Conservation (phyloP, 2,329 filamentous ascomycete genomes). For the Mycocentrospora acerina region DNA sequence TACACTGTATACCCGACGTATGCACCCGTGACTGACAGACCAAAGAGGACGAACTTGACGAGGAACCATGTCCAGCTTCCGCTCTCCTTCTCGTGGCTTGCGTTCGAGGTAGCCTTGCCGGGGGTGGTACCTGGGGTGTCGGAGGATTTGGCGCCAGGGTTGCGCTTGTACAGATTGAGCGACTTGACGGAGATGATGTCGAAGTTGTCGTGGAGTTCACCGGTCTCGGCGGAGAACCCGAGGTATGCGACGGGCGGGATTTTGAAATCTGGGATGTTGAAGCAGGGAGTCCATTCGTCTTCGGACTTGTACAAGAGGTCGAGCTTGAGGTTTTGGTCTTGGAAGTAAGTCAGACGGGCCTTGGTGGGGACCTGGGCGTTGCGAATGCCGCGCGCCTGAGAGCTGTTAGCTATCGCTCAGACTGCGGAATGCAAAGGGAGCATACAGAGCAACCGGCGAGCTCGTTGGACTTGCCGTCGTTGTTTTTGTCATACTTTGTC, state of each 20-base stretch:
- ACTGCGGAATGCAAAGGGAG: background rate
- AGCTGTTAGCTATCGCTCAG: conserved; percentile 9
- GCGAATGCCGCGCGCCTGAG: conserved; percentile 77
- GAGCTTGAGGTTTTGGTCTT: conserved; percentile 86
- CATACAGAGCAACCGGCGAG: conserved; percentile 84
- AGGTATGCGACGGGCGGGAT: conserved; percentile 73
- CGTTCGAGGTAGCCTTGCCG: conserved; percentile 31
- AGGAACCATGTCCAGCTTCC: conserved; percentile 71
- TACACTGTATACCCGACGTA: conserved; percentile 89
- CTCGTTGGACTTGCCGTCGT: conserved; percentile 91
- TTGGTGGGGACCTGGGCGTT: conserved; percentile 74
- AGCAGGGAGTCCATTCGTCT: conserved; percentile 86
- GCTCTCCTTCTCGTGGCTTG: conserved; percentile 49
- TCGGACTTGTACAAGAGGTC: conserved; percentile 94
- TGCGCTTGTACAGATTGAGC: conserved; percentile 79
- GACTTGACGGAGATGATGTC: conserved; percentile 87
- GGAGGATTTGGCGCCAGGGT: conserved; percentile 19
- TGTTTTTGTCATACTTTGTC: conserved; percentile 86
- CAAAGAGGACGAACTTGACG: conserved; percentile 79
- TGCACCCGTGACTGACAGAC: conserved; percentile 66
- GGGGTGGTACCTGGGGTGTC: conserved; percentile 18
- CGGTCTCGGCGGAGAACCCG: conserved; percentile 79
- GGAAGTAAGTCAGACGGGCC: conserved; percentile 89
- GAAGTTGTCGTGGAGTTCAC: conserved; percentile 95
- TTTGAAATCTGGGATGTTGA: conserved; percentile 67